Evolutionary conservation across 169 alveolate species (phyloP), one percentile per base, ranked within the genome.

Genomic region (Eimeria maxima): DNA sequence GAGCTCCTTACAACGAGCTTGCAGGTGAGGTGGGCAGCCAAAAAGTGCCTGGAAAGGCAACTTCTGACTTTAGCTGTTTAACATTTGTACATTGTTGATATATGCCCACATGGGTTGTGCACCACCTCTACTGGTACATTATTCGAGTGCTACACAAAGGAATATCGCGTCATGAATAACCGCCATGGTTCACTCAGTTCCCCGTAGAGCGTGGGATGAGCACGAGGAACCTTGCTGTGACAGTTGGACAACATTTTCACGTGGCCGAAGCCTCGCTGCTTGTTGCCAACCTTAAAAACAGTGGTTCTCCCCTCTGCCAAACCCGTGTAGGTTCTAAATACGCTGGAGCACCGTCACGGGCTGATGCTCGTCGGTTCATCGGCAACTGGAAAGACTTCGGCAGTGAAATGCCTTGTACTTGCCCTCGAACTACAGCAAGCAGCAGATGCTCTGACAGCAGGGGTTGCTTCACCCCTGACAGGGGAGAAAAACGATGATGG

Each of bases 361-460:
- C 97, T 98, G 69, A 98, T 98, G 99, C 97, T 98, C 44, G 99
- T 98, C 0, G 99, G 99, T 5, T 96, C 97, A 22, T 97, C 99
- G 0, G 97, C 97, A 55, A 97, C 99, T 69, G 99, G 99, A 11
- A 98, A 98, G 97, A 96, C 99, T 38, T 90, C 97, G 47, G 97
- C 97, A 47, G 97, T 97, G 84, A 94, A 97, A 33, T 97, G 97
- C 84, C 97, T 98, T 11, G 97, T 96, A 67, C 97, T 95, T 67
- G 96, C 99, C 2, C 96, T 97, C 14, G 86, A 67, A 57, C 93
- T 90, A 55, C 87, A 90, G 95, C 55, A 38, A 71, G 88, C 87
- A 74, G 95, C 87, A 33, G 42, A 33, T 45, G 81, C 73, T 47
- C 69, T 16, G 11, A 38, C 87, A 20, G 76, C 76, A 78, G n/a